Conservation (phyloP, 192 early-diverging fungal species). For the Entomortierella beljakovae region DNA sequence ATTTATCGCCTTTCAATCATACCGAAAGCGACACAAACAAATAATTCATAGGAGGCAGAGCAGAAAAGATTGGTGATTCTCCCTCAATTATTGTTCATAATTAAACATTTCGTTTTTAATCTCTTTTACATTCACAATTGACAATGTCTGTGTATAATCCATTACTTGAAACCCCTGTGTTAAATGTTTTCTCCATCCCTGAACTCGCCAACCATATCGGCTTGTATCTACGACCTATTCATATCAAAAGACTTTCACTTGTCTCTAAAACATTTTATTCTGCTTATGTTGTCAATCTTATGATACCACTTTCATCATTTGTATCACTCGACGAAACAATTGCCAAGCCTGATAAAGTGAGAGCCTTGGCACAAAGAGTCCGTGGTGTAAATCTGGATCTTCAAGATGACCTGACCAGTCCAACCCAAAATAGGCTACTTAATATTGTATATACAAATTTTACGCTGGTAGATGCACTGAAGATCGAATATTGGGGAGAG, state of each 20-base stretch:
- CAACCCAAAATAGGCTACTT: not conserved
- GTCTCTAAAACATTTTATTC: constrained; percentile 11
- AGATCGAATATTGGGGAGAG: constrained; percentile 10
- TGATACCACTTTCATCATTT: constrained; percentile 1
- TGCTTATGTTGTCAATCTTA: constrained; percentile 1
- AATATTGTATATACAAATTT: not conserved
- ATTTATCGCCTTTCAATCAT: not conserved
- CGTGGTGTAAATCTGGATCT: not conserved
- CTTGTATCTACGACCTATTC: constrained; percentile 6
- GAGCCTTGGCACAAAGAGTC: not conserved
- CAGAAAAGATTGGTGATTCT: not conserved
- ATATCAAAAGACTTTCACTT: not conserved
- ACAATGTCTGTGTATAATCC: not conserved
- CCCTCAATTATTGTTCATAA: no score
- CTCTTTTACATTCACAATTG: no score
- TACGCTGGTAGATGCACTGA: not conserved
- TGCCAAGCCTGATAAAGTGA: not conserved
- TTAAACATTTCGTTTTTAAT: no score
- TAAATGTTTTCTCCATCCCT: constrained; percentile 27
- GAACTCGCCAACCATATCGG: constrained; percentile 13
- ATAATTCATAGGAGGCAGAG: not conserved
- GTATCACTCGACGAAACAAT: not conserved
- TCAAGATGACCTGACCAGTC: not conserved
- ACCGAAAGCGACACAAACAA: not conserved
- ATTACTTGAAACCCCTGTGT: not conserved